phyloP scores from a whole-genome alignment of 352 stramenopile species.

The Phytophthora uliginosa region DNA sequence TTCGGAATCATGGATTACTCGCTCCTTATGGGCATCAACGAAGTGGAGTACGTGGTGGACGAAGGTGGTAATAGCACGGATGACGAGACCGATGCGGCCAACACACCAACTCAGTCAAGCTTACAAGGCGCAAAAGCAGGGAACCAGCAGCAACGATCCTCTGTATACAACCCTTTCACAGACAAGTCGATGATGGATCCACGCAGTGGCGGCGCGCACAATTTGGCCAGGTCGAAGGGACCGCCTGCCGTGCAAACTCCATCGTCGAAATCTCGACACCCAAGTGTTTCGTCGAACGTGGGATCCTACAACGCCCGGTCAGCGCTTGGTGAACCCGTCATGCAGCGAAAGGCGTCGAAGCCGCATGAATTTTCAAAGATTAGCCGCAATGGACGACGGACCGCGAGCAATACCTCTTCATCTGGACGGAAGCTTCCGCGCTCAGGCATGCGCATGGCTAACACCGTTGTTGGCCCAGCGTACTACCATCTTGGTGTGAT shows the following conservation, averaged over 20 bases:
- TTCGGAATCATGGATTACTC: constrained; percentile 96
- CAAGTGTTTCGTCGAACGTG: constrained; percentile 69
- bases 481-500: constrained; percentile 94
- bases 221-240: constrained; percentile 39
- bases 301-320: constrained; percentile 30
- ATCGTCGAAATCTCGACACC: constrained; percentile 52
- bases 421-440: constrained; percentile 77
- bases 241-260: constrained; percentile 33
- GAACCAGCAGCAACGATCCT: constrained; percentile 35
- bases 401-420: constrained; percentile 76
- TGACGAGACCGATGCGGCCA: constrained; percentile 40
- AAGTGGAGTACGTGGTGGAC: constrained; percentile 91
- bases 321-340: constrained; percentile 25
- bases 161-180: constrained; percentile 69
- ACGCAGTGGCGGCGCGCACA: constrained; percentile 42
- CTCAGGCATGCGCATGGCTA: constrained; percentile 87
- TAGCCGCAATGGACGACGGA: constrained; percentile 50
- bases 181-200: constrained; percentile 78
- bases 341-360: constrained; percentile 74
- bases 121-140: constrained; percentile 17
- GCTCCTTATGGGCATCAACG: constrained; percentile 91
- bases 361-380: constrained; percentile 41
- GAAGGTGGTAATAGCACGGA: constrained; percentile 58
- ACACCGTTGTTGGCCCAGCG: constrained; percentile 88
- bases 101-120: constrained; percentile 27